phyloP scores from a whole-genome alignment of 2,329 filamentous ascomycete species.

The Akanthomyces muscarius region DNA sequence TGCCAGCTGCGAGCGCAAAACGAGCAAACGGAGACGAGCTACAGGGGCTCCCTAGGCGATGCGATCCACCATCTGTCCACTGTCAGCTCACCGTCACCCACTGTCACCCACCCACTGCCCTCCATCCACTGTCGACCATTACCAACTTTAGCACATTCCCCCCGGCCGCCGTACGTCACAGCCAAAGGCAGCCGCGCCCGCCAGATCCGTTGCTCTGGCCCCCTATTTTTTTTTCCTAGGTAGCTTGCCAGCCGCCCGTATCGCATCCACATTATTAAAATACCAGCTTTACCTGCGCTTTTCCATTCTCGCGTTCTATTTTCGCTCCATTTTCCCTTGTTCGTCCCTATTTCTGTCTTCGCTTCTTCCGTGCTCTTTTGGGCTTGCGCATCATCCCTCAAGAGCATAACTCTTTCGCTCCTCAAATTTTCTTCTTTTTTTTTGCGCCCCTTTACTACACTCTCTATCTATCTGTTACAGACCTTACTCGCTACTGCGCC shows the following conservation, averaged over 20 bases:
- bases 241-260: constrained; percentile 10
- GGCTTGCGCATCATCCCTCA: background rate
- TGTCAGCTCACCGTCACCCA: background rate
- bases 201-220: constrained; percentile 4
- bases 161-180: constrained; percentile 5
- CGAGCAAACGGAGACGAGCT: background rate
- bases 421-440: background rate
- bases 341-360: background rate
- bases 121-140: background rate
- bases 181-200: constrained; percentile 2
- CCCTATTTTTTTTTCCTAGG: constrained; percentile 18
- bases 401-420: constrained; percentile 9
- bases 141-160: background rate
- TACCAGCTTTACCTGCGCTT: constrained; percentile 14
- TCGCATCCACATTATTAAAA: constrained; percentile 8
- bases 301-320: background rate
- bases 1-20: background rate
- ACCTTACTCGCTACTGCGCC: background rate
- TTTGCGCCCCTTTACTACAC: background rate
- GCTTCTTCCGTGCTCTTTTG: background rate
- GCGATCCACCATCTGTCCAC: constrained; percentile 1
- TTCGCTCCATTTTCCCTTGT: constrained; percentile 18
- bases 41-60: background rate
- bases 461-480: constrained; percentile 3
- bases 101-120: background rate